Base-by-base conservation (phyloP, 164 flowering plant genomes). In the Amborella trichopoda region DNA sequence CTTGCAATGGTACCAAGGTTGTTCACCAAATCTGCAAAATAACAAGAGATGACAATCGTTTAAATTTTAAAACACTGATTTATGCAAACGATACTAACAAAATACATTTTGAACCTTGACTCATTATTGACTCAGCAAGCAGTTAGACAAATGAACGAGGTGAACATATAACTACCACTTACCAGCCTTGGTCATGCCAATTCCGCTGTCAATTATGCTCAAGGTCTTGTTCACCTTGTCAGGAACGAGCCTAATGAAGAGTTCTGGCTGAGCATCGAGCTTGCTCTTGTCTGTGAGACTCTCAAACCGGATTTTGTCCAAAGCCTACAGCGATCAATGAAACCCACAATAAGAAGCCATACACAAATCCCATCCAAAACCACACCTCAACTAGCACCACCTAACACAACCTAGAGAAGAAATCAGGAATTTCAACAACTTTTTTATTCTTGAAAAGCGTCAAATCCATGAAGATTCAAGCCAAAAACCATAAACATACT, bases 1-100 rank as follows among this genome's bases (percentile, higher is more conserved):
- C 73, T 67, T 4, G 78, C 75, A 50, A 73, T 73, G 9, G 75
- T 73, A 2, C 78, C 78, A 41, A 70, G 46, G 32, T 73, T 70
- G 59, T 73, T 73, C 60, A 69, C 78, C 70, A 69, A 36, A 36
- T 73, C 78, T 69, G 39, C 5, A 26, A 26, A 22, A n/a, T n/a
- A n/a, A n/a, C n/a, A n/a, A n/a, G n/a, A n/a, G n/a, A n/a, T n/a
- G n/a, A n/a, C n/a, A n/a, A n/a, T n/a, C n/a, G n/a, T n/a, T n/a
- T n/a, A n/a, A n/a, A n/a, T n/a, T n/a, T n/a, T n/a, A n/a, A n/a
- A n/a, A n/a, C n/a, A n/a, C n/a, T n/a, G n/a, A n/a, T n/a, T n/a
- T n/a, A n/a, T n/a, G n/a, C n/a, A n/a, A n/a, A n/a, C n/a, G n/a
- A n/a, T n/a, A n/a, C n/a, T n/a, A n/a, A n/a, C n/a, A n/a, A n/a